Conservation (phyloP, 2,329 filamentous ascomycete species). For the Macrophomina tecta region DNA sequence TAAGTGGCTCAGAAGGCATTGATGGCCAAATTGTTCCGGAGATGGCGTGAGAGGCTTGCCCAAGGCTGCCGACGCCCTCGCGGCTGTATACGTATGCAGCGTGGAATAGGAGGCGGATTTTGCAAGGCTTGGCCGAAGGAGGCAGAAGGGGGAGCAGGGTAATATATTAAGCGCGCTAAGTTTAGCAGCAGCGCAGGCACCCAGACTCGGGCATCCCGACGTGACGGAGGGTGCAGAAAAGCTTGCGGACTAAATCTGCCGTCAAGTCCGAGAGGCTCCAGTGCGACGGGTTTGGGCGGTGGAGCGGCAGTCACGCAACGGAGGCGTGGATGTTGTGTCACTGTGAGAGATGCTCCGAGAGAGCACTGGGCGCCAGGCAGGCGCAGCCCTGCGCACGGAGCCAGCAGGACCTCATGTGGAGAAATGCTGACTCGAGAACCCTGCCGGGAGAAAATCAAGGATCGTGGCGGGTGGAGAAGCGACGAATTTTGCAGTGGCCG, state of each 20-base stretch:
- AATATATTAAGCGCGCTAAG: not conserved
- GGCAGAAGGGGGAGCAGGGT: not conserved
- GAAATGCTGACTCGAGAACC: constrained; percentile 10
- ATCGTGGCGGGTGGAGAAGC: constrained; percentile 13
- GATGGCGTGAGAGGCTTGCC: not conserved
- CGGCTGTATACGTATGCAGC: not conserved
- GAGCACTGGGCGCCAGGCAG: constrained; percentile 10
- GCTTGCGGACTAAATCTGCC: not conserved
- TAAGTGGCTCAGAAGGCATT: not conserved
- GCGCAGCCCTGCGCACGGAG: constrained; percentile 14
- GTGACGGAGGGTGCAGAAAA: not conserved
- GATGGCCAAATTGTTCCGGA: not conserved
- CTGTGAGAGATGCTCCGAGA: not conserved
- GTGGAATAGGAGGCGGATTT: constrained; percentile 3
- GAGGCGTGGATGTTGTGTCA: not conserved
- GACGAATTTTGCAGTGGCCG: not conserved
- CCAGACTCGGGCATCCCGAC: not conserved
- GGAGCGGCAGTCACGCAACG: constrained; percentile 11
- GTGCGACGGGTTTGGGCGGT: not conserved
- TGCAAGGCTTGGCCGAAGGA: not conserved
- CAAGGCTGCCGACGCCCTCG: not conserved
- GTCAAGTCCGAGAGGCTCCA: not conserved
- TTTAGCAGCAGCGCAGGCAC: not conserved
- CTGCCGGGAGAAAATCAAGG: constrained; percentile 17
- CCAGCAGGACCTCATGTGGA: not conserved